Evolutionary conservation across 371 early-diverging fungal genomes (phyloP), one percentile per base, ranked within the genome.

Genomic region (Cokeromyces recurvatus): DNA sequence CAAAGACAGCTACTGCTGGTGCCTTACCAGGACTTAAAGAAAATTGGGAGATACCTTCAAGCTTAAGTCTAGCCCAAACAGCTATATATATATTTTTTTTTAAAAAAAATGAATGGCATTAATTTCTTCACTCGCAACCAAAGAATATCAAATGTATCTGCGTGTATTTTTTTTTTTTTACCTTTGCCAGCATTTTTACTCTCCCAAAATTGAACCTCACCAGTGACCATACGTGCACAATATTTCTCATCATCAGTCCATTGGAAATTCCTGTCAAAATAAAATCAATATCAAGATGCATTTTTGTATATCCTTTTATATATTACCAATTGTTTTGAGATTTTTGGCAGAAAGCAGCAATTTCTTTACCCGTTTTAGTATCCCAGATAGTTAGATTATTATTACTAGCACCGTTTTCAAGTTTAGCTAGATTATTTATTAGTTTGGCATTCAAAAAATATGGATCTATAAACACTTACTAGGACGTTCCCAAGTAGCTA

Each of bases 241-340:
- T 78, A 87, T 31, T 81, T 53, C 71, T 97, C 98, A 54, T 92
- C 92, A 42, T 84, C 86, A 20, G 94, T 92, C 94, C 94, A 97
- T 63, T 94, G 91, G 59, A 91, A 80, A 47, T 91, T 87, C 85
- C 90, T 82, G 49, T 31, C 22, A 1, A 3, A 2, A 19, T 9
- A 34, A 19, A 22, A 20, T 44, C 2, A 1, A 38, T n/a, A n/a
- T n/a, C n/a, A n/a, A n/a, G n/a, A n/a, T n/a, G n/a, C n/a, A n/a
- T n/a, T n/a, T n/a, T n/a, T 19, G n/a, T n/a, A n/a, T n/a, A n/a
- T n/a, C 27, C 14, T 39, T 32, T 24, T 25, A 3, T 39, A 9
- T 48, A 48, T n/a, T 71, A 82, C 83, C 75, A 86, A 55, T 77
- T 82, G 62, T 67, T 78, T 55, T 86, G 87, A 24, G 74, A 67